Percentiles rank a stretch among this genome's conserved stretches.
Conservation (phyloP, 108 stramenopile species). For the Skeletonema grethae region DNA sequence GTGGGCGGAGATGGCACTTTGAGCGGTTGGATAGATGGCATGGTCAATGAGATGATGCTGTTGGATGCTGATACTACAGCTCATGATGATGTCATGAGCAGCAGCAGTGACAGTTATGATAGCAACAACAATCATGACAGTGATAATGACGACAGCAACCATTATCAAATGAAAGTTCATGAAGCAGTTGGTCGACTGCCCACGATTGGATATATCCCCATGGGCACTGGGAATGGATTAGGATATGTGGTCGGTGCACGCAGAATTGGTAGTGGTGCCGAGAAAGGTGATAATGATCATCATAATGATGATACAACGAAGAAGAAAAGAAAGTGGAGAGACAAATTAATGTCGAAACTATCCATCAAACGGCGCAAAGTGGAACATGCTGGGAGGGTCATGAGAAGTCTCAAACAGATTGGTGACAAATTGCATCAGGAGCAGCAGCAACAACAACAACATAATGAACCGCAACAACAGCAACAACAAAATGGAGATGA, state of each 20-base stretch:
- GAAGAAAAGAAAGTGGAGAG: slow-evolving; percentile 6
- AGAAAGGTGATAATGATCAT: neutral
- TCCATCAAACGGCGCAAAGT: slow-evolving; percentile 14
- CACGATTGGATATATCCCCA: slow-evolving; percentile 60
- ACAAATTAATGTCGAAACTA: slow-evolving; percentile 8
- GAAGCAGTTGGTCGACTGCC: slow-evolving; percentile 50
- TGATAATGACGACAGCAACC: neutral
- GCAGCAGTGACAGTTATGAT: no score
- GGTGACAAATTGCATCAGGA: slow-evolving; percentile 28
- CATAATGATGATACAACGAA: no score
- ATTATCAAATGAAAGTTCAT: slow-evolving; percentile 8
- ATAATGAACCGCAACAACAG: slow-evolving; percentile 22
- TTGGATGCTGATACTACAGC: neutral
- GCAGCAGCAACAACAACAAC: slow-evolving; percentile 5
- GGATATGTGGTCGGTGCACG: slow-evolving; percentile 57
- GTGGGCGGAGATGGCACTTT: slow-evolving; percentile 80
- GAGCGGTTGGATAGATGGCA: slow-evolving; percentile 51
- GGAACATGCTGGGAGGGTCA: slow-evolving; percentile 11
- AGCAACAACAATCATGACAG: no score
- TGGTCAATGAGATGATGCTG: slow-evolving; percentile 40
- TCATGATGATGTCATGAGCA: no score
- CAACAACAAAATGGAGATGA: neutral
- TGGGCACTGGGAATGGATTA: slow-evolving; percentile 77
- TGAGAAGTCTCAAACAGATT: slow-evolving; percentile 33
- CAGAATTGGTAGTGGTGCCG: neutral